A percentile compares a stretch with the other conserved stretches of the same genome.
Conservation (phyloP, 2,329 filamentous ascomycete genomes). For the Penicillium aurantiogriseum region DNA sequence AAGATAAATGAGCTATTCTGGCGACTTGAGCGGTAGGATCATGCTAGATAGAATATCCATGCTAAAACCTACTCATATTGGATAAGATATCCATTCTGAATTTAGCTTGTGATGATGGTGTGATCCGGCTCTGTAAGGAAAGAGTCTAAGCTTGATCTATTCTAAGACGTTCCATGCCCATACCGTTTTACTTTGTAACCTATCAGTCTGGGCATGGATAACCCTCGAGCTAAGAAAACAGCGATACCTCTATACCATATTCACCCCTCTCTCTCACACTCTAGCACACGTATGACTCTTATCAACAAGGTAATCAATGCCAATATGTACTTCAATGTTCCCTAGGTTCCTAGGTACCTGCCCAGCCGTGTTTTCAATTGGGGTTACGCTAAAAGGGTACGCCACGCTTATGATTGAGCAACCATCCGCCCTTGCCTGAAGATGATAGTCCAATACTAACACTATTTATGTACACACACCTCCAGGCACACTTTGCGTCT, state of each 20-base stretch:
- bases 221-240: background rate
- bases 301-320: background rate
- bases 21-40: background rate
- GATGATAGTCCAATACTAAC: background rate
- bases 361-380: slow-evolving; percentile 19
- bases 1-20: background rate
- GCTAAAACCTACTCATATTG: background rate
- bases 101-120: slow-evolving; percentile 20
- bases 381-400: slow-evolving; percentile 18
- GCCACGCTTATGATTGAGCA: slow-evolving; percentile 22
- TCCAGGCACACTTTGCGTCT: background rate
- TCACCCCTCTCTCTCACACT: background rate
- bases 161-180: background rate
- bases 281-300: background rate
- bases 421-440: slow-evolving; percentile 11
- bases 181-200: slow-evolving; percentile 3
- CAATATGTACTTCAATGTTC: background rate
- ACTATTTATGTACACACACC: background rate
- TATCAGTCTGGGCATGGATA: background rate
- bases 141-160: background rate
- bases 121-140: slow-evolving; percentile 15
- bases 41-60: background rate
- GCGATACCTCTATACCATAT: background rate
- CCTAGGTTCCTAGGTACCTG: slow-evolving; percentile 4
- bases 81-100: background rate